phyloP scores from a whole-genome alignment of 805 yeast genomes.

The Monosporozyma aquatica region DNA sequence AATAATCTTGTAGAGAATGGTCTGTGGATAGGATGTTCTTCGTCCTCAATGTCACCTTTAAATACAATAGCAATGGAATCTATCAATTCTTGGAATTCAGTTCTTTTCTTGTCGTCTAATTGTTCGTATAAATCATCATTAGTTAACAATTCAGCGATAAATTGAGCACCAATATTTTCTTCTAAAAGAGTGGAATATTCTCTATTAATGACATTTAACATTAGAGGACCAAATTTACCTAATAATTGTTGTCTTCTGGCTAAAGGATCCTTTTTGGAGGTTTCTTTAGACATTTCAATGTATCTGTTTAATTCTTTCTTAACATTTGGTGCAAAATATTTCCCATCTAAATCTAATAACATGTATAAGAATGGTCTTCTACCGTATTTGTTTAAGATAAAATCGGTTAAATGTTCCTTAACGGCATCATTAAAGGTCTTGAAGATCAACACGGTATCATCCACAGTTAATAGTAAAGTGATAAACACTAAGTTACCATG shows the following conservation, averaged over 20 bases:
- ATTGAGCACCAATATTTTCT: constrained; percentile 79
- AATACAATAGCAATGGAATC: constrained; percentile 48
- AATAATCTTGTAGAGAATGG: constrained; percentile 69
- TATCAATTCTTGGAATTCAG: constrained; percentile 41
- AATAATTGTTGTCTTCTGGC: constrained; percentile 66
- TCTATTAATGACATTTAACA: constrained; percentile 47
- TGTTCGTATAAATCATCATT: constrained; percentile 40
- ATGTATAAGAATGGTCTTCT: constrained; percentile 84
- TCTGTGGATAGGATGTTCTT: constrained; percentile 56
- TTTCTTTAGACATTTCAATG: constrained; percentile 50
- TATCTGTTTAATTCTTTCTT: constrained; percentile 53
- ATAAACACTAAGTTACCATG: constrained; percentile 76
- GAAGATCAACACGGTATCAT: constrained; percentile 78
- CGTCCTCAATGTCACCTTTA: constrained; percentile 59
- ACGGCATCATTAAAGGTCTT: constrained; percentile 50
- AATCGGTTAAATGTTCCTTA: constrained; percentile 46
- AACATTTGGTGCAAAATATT: constrained; percentile 68
- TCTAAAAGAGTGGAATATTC: constrained; percentile 44
- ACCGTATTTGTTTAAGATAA: constrained; percentile 64
- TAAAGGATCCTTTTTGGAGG: constrained; percentile 79
- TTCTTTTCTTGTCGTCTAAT: constrained; percentile 26
- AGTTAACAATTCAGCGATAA: constrained; percentile 64
- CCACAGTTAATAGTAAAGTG: constrained; percentile 75
- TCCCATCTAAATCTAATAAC: constrained; percentile 67
- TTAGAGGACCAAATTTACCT: constrained; percentile 52